Evolutionary conservation across 768 basidiomycete species (phyloP).

Genomic region (Serendipita sp.): DNA sequence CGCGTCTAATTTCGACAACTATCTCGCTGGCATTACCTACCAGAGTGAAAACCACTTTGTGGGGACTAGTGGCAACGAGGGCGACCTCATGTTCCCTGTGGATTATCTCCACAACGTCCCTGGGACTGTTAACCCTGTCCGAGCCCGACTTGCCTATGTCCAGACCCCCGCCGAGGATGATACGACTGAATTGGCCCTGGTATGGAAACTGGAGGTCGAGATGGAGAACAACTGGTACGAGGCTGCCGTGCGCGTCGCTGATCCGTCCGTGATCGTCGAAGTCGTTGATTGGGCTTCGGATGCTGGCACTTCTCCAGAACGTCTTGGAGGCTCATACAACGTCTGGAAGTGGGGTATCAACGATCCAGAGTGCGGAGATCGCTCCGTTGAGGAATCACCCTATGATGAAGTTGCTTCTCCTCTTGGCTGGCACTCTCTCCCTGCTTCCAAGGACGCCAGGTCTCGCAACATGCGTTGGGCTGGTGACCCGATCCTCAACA

Average conservation of each 20-base stretch:
- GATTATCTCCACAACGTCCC: conserved; percentile 47
- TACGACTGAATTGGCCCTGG: conserved; percentile 44
- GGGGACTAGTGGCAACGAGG: conserved; percentile 26
- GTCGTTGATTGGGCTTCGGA: conserved; percentile 94
- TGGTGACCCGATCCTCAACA: conserved; percentile 29
- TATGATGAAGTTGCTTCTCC: conserved; percentile 71
- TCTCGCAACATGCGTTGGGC: conserved; percentile 15
- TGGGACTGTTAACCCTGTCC: conserved; percentile 64
- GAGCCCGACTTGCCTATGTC: conserved; percentile 61
- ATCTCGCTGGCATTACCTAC: conserved; percentile 35
- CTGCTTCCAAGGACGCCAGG: conserved; percentile 50
- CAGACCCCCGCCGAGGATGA: conserved; percentile 57
- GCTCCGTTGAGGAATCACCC: conserved; percentile 43
- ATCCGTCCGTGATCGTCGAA: conserved; percentile 67
- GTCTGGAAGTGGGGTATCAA: conserved; percentile 74
- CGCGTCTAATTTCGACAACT: conserved; percentile 30
- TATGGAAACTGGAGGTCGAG: conserved; percentile 89
- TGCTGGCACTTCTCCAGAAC: conserved; percentile 25
- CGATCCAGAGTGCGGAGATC: conserved; percentile 60
- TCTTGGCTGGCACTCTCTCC: conserved; percentile 81
- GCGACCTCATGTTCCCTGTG: conserved; percentile 15
- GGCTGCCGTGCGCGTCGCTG: conserved; percentile 54
- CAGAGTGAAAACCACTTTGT: conserved; percentile 30
- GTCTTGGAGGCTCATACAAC: conserved; percentile 36
- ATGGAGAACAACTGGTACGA: conserved; percentile 97